Conservation (phyloP, 495 filamentous ascomycete species). For the Darksidea phi region DNA sequence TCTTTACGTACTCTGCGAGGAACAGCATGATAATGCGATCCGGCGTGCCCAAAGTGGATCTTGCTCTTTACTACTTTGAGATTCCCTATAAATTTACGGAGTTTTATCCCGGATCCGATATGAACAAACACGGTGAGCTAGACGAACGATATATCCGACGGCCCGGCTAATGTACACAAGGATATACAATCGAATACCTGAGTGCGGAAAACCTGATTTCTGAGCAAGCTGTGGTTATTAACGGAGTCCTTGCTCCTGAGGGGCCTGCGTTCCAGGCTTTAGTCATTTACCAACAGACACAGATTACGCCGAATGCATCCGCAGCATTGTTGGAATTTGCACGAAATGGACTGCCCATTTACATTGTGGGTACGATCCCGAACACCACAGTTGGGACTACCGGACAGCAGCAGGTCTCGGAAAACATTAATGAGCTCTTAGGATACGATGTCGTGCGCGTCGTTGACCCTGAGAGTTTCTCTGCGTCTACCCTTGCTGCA, state of each 20-base stretch:
- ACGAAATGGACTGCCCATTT: constrained; percentile 46
- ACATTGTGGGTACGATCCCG: constrained; percentile 33
- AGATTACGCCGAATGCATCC: constrained; percentile 43
- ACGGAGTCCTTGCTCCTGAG: constrained; percentile 44
- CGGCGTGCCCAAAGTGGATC: constrained; percentile 47
- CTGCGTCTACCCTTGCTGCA: constrained; percentile 17
- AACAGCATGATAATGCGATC: constrained; percentile 44
- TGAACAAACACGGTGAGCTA: constrained; percentile 22
- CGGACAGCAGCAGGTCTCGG: neutral
- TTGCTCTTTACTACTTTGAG: constrained; percentile 44
- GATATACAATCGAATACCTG: constrained; percentile 53
- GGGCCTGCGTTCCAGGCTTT: constrained; percentile 54
- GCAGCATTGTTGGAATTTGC: constrained; percentile 45
- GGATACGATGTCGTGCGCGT: neutral
- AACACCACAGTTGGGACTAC: too few relatives aligned
- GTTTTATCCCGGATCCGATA: constrained; percentile 30
- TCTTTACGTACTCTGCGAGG: constrained; percentile 46
- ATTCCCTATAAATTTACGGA: constrained; percentile 12
- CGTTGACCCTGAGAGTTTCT: neutral
- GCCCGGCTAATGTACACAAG: constrained; percentile 32
- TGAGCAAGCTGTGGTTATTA: constrained; percentile 39
- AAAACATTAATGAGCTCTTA: neutral
- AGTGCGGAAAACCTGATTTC: constrained; percentile 50
- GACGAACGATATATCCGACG: constrained; percentile 11
- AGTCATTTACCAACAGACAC: constrained; percentile 45